Evolutionary conservation across 1,139 yeast genomes (phyloP), one percentile per base, ranked within the genome.

Genomic region (Lodderomyces elongisporus): DNA sequence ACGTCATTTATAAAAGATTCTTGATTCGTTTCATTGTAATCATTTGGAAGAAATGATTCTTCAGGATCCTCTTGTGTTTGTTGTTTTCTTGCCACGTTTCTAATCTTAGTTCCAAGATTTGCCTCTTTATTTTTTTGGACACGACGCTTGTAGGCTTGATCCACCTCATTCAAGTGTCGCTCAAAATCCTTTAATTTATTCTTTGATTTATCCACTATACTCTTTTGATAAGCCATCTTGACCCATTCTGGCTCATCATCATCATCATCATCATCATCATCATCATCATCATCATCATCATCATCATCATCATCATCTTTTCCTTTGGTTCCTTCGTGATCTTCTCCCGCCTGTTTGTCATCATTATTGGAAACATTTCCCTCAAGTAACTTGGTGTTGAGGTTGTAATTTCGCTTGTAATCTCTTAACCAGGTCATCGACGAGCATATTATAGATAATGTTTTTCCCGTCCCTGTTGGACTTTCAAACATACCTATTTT

Each of bases 381-480:
- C 1, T 40, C 46, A 3, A 37, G 44, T 7, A 40, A 33, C 30
- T 61, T 66, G 7, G 60, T 15, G 4, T n/a, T 26, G 16, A 23
- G 13, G 3, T 15, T 17, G 13, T 17, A 15, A 14, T 53, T 49
- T 21, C 52, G 53, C 48, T 79, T 81, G 44, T 74, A 63, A 26
- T 77, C 72, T 33, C 96, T 61, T 9, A 89, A 62, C 96, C 96
- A 89, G 0, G 93, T 76, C 77, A 89, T 71, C 0, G 93, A 66
- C 0, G 95, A 77, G 51, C 97, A 91, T 2, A 89, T 84, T 28
- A 89, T 60, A 1, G 96, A 85, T 6, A 89, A 61, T 0, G 96
- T 88, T 56, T 89, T 89, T 4, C 97, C 97, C 1, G 93, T 85
- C 3, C 97, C 98, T 0, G 98, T 89, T 0, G 98, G 97, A 42